phyloP scores from a whole-genome alignment of 257 asterid species.

The Rhazya stricta region DNA sequence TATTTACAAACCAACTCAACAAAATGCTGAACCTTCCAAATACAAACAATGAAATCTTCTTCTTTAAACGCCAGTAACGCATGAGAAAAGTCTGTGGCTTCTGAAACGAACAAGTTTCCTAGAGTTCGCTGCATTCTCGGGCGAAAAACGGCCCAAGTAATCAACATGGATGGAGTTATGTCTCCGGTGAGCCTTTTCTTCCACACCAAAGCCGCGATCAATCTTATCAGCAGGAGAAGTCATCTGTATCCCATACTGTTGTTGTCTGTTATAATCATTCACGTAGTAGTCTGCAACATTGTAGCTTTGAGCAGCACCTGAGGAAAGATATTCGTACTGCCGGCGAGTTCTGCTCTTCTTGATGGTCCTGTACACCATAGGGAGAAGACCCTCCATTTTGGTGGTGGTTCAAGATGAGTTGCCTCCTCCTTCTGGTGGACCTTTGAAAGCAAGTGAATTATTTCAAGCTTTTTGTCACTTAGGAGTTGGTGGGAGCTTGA shows the following conservation, averaged over 20 bases:
- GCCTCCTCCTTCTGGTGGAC: not conserved
- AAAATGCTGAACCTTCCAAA: not conserved
- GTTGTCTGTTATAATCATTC: conserved; percentile 8
- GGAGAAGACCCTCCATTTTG: conserved; percentile 71
- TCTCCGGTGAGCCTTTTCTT: conserved; percentile 32
- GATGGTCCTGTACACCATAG: conserved; percentile 53
- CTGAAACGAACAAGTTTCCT: conserved; percentile 35
- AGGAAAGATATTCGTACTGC: conserved; percentile 52
- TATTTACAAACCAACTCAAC: not conserved
- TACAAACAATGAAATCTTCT: not conserved
- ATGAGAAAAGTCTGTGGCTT: conserved; percentile 38
- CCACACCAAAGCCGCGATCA: not conserved
- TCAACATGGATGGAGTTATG: conserved; percentile 35
- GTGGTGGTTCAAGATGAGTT: not conserved
- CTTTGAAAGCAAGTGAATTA: not conserved
- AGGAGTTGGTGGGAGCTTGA: not conserved
- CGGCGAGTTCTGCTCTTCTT: conserved; percentile 49
- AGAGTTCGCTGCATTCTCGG: conserved; percentile 23
- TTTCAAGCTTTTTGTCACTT: not conserved
- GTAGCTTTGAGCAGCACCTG: conserved; percentile 29
- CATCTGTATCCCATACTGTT: conserved; percentile 1
- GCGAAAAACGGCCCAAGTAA: conserved; percentile 17
- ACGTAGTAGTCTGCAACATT: conserved; percentile 37
- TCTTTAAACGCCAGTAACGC: conserved; percentile 25
- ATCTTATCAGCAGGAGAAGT: not conserved